These are phyloP conservation scores for Cadophora gregata DNA, from an alignment of 2,329 filamentous ascomycete genomes.

Conservation along the genomic window DNA sequence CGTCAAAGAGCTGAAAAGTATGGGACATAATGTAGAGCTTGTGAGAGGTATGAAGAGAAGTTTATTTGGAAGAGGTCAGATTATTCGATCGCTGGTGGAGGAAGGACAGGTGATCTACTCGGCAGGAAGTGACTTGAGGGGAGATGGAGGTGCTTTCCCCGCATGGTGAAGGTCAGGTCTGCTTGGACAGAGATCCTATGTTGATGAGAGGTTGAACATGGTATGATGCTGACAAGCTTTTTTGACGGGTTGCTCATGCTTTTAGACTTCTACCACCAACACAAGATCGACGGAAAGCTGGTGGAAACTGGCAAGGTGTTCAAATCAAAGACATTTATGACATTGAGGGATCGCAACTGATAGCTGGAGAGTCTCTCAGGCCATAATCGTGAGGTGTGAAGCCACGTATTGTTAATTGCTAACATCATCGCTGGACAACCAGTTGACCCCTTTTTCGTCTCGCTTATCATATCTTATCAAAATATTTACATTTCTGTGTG, in stretches of 20 bases:
- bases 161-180: neutral
- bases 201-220: too few species aligned
- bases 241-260: too few species aligned
- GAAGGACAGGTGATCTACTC: conserved; percentile 17
- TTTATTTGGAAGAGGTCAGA: conserved; percentile 15
- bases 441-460: neutral
- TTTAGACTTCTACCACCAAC: neutral
- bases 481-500: neutral
- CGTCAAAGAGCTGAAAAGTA: conserved; percentile 9
- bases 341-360: neutral
- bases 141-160: conserved; percentile 15
- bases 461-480: neutral
- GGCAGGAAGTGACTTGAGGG: conserved; percentile 18
- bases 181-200: too few species aligned
- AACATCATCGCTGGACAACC: neutral
- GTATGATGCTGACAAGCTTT: too few species aligned
- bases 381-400: too few species aligned
- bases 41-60: conserved; percentile 13
- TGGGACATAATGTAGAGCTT: conserved; percentile 16
- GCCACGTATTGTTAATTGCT: too few species aligned
- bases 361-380: neutral
- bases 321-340: too few species aligned
- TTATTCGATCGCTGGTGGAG: conserved; percentile 9
- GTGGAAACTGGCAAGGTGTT: too few species aligned
- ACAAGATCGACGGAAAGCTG: too few species aligned